Conservation (phyloP, 192 early-diverging fungal genomes). For the Backusella tuberculispora region DNA sequence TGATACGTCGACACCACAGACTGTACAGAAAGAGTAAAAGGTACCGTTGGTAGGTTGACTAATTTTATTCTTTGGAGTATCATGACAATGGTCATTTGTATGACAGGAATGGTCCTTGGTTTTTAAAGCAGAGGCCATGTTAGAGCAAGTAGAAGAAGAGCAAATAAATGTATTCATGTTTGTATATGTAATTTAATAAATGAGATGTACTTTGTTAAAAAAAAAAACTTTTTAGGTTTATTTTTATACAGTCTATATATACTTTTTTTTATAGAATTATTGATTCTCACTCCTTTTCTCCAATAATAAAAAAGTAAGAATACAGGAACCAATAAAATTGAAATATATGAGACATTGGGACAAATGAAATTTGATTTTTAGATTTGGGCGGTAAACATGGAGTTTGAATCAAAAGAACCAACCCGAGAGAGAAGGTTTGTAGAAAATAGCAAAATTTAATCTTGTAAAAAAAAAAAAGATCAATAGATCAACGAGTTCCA, state of each 20-base stretch:
- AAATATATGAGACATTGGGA: background rate
- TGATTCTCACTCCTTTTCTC: background rate
- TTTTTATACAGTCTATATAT: background rate
- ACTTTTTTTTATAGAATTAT: background rate
- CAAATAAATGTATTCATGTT: background rate
- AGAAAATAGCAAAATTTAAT: conserved; percentile 3
- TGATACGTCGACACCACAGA: conserved; percentile 17
- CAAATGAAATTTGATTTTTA: background rate
- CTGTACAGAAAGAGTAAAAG: conserved; percentile 6
- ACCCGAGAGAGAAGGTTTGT: background rate
- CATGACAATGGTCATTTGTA: background rate
- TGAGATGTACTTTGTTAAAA: background rate
- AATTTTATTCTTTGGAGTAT: background rate
- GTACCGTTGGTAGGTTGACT: background rate
- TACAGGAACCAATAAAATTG: background rate
- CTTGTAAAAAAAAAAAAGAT: background rate
- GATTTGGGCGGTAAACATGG: background rate
- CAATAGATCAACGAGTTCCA: background rate
- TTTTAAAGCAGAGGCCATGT: background rate
- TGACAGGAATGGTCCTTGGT: background rate
- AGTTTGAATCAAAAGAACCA: conserved; percentile 9
- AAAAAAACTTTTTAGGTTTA: background rate
- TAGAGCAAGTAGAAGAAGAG: background rate
- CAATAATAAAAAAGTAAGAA: background rate
- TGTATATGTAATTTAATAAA: background rate